phyloP scores from a whole-genome alignment of 305 asterid species.

The Rubia tinctorum region DNA sequence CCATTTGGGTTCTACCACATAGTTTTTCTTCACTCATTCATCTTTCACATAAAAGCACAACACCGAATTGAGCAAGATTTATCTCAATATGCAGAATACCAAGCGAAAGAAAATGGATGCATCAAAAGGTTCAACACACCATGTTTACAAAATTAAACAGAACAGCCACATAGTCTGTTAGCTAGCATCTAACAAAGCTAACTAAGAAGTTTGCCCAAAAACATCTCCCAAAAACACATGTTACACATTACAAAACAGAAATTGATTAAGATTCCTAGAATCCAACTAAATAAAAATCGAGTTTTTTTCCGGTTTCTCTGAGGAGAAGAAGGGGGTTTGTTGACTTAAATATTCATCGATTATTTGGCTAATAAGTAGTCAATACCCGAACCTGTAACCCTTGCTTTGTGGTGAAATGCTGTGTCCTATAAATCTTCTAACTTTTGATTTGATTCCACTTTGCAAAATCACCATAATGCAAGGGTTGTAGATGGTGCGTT shows the following conservation, averaged over 20 bases:
- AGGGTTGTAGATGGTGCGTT: slow-evolving; percentile 81
- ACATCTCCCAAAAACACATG: neutral
- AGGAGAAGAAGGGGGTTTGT: slow-evolving; percentile 32
- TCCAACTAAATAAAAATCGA: neutral
- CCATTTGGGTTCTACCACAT: too few species aligned
- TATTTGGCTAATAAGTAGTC: slow-evolving; percentile 41
- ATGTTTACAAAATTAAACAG: neutral
- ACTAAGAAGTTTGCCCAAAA: neutral
- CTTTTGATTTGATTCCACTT: neutral
- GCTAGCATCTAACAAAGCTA: neutral
- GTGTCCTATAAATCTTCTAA: neutral
- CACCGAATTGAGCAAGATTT: too few species aligned
- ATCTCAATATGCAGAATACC: neutral
- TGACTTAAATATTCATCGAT: slow-evolving; percentile 21
- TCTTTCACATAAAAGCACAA: too few species aligned
- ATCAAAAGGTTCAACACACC: neutral
- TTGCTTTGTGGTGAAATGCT: slow-evolving; percentile 38
- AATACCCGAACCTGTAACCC: slow-evolving; percentile 92
- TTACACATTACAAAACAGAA: neutral
- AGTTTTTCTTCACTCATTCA: too few species aligned
- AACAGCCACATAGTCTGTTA: neutral
- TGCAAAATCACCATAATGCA: slow-evolving; percentile 36
- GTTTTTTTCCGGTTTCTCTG: neutral
- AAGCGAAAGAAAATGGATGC: neutral
- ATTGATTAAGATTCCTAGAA: neutral